Base-by-base conservation (phyloP, 441 rosid genomes). In the Eutrema salsugineum region DNA sequence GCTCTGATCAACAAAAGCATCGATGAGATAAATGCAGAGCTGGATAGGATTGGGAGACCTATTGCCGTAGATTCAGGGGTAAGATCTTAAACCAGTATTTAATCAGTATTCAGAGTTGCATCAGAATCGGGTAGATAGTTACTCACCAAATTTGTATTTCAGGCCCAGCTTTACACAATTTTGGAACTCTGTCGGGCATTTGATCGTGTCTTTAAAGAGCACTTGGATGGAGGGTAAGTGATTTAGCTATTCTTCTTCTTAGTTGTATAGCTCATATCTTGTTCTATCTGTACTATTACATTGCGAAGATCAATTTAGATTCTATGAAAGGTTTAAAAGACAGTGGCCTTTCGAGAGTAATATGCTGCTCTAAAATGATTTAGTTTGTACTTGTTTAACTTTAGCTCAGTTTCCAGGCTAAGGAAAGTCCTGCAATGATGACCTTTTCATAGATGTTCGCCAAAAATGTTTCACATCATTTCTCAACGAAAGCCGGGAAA, bases 11-110 rank as follows among this genome's bases (percentile, higher is more conserved):
- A 95, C 75, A 95, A 91, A 88, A 91, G 86, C 68, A 95, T 93
- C 39, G 99, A 95, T 75, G 98, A 93, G 82, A 89, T 95, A 62
- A 93, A 93, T 65, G 96, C 97, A 70, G 99, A 95, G 88, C 80
- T 93, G 79, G 99, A 95, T 66, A 94, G 87, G 53, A 91, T 95
- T 80, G 99, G 99, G 55, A 91, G 99, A 80, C 99, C 99, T 32
- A 83, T 95, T 68, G 97, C 94, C 9, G 96, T 86, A 40, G 99
- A 95, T 75, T 90, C 98, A 55, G 99, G 99, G 93, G 99, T 95
- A 87, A 88, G 24, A 66, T 67, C 65, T 71, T 56, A 44, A 69
- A 55, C 55, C 39, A 44, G 40, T 20, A 63, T 40, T 4, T 43
- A 11, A 5, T 55, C 15, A 2, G 17, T 33, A 12, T 32, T 17